Base-by-base conservation (phyloP, 495 filamentous ascomycete species). In the Mycothermus thermophilus region DNA sequence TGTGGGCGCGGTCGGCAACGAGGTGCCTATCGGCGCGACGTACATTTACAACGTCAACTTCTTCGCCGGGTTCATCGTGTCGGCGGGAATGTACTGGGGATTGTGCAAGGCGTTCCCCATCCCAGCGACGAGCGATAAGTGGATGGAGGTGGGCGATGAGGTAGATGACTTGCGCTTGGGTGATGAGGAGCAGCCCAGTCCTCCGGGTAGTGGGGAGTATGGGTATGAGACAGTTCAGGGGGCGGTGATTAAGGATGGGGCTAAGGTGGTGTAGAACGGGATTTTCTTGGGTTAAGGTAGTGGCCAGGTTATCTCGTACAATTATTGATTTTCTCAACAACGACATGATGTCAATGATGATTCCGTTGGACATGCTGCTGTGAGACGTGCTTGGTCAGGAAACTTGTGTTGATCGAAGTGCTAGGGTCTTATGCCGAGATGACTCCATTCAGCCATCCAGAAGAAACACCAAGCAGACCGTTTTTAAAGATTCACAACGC, bases 21-120 rank as follows among this genome's bases (percentile, higher is more conserved):
- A 59, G 4, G 63, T 76, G 1, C 85, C 90, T 0, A 66, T 78
- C 15, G 85, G 82, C 4, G 87, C 87, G 1, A 73, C 73, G 8
- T 92, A 92, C 51, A 75, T 94, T 38, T 95, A 92, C 63, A 80
- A 80, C 48, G 46, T 95, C 39, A 93, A 93, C 51, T 95, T 84
- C 61, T 88, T 95, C 55, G 69, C 70, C 25, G 87, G 87, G 0
- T 80, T 93, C 47, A 63, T 83, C 21, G 71, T 93, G 18, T 74
- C 84, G 0, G 51, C 59, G 1, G 59, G 32, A 0, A 57, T 72
- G n/a, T 95, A 95, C 57, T 87, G 66, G 48, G 34, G 52, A 1
- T 60, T 93, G 7, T 83, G 76, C 46, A 68, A 60, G 37, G 7
- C 81, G 17, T 82, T 59, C 43, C 86, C 85, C 0, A 58, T 93